A percentile compares a stretch with the other conserved stretches of the same genome.
phyloP scores from a whole-genome alignment of 2,329 filamentous ascomycete genomes.

The Pseudogymnoascus sp. region DNA sequence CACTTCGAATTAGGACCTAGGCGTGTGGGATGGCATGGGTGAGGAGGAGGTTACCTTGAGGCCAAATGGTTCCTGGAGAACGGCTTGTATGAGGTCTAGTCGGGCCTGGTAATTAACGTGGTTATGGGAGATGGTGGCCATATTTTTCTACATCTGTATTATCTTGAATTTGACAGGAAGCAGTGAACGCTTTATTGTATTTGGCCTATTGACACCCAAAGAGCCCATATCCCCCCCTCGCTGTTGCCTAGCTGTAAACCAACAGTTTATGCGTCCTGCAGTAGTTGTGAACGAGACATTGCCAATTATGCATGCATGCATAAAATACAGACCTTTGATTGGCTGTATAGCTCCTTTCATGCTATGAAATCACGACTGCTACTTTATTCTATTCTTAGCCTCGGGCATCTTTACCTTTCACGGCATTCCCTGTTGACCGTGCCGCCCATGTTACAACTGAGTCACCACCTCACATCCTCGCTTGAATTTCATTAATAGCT shows the following conservation, averaged over 20 bases:
- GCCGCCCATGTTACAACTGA: not conserved
- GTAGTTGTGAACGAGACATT: not conserved
- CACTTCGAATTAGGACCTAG: not conserved
- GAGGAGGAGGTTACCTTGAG: not conserved
- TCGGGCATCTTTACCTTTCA: not conserved
- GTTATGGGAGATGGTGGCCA: not conserved
- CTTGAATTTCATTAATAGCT: not conserved
- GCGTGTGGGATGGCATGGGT: not conserved
- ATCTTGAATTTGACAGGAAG: not conserved
- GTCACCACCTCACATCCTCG: not conserved
- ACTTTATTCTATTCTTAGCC: not conserved
- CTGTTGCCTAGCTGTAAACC: not conserved
- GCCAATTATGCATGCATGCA: not conserved
- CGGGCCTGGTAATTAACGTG: not conserved
- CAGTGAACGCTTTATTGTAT: not conserved
- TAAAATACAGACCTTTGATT: not conserved
- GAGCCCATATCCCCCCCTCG: not conserved
- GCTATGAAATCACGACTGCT: not conserved
- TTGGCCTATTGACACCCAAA: not conserved
- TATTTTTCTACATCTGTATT: not conserved
- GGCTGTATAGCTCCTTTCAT: not conserved
- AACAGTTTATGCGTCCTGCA: not conserved
- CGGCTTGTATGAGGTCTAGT: slow-evolving; percentile 13
- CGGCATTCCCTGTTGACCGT: not conserved
- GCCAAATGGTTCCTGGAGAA: slow-evolving; percentile 11